Percentiles rank a stretch among this genome's conserved stretches.
These are phyloP conservation scores for Ogataea degrootiae DNA, from an alignment of 805 yeast species.

Conservation along the genomic window DNA sequence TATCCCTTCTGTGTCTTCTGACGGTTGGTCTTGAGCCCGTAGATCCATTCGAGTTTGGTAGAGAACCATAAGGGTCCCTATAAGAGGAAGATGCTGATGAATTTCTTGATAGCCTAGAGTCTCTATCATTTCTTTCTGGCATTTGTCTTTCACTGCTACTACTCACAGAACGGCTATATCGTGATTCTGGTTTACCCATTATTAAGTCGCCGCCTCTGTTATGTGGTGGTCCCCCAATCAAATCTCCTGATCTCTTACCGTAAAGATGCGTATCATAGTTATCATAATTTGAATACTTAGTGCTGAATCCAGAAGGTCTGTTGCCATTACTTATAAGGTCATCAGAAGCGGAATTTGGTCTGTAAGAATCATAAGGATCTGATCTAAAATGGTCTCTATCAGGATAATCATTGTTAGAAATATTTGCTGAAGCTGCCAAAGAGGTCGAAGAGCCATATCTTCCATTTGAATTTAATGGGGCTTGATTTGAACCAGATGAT, in stretches of 20 bases:
- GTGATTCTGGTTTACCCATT: slow-evolving; percentile 10
- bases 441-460: slow-evolving; percentile 3
- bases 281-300: slow-evolving; percentile 10
- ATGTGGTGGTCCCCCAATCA: slow-evolving; percentile 12
- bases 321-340: slow-evolving; percentile 1
- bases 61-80: slow-evolving; percentile 3
- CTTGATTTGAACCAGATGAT: neutral
- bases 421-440: neutral
- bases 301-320: slow-evolving; percentile 5
- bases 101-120: slow-evolving; percentile 9
- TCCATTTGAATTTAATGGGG: neutral
- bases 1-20: neutral
- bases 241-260: slow-evolving; percentile 17
- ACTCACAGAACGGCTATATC: slow-evolving; percentile 6
- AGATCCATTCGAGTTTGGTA: slow-evolving; percentile 1
- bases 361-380: slow-evolving; percentile 1
- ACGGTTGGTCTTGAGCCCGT: slow-evolving; percentile 11
- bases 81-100: slow-evolving; percentile 3
- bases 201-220: slow-evolving; percentile 21
- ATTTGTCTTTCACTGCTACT: too few relatives aligned
- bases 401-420: slow-evolving; percentile 7
- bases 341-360: slow-evolving; percentile 3
- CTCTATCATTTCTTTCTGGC: slow-evolving; percentile 7
- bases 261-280: slow-evolving; percentile 10
- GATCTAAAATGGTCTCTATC: slow-evolving; percentile 17